Evolutionary conservation across 129 eudicot species (phyloP), one percentile per base, ranked within the genome.

Genomic region (Logfia minima): DNA sequence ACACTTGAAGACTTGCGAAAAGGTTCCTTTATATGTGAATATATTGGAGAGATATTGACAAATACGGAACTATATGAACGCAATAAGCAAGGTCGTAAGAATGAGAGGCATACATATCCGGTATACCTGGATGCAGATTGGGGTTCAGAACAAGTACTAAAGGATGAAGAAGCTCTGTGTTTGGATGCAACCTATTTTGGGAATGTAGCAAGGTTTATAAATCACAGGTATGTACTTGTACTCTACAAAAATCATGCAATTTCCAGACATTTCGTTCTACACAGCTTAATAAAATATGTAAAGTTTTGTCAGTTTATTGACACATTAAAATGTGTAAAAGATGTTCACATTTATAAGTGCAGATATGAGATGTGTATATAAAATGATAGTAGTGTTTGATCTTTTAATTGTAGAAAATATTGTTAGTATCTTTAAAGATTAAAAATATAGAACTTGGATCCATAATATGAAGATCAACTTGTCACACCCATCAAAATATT

Each of bases 11-110:
- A 85, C 70, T 74, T 90, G 80, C 98, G 92, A 18, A 72, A 73
- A 79, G 98, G 98, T 11, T 86, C 98, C 11, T 93, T 90, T 85
- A 68, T 90, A 28, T 93, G 96, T 76, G 97, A 93, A 71, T 93
- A 86, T 75, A 79, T 80, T 76, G 96, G 98, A 16, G 98, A 93
- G 72, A 83, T 93, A 32, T 74, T 93, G 58, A 93, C 98, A 22
- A 93, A 89, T 78, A 83, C 55, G 19, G 97, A 93, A 58, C 75
- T 93, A 66, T 87, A 82, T 62, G 88, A 88, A 62, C 81, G 98
- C 72, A 90, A 84, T 76, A 61, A 74, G 71, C 79, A 69, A 75
- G 79, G 79, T 39, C 45, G 45, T 7, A 74, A 67, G 2, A 66
- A 69, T 39, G 87, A 84, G 62, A 85, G 87, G 35, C 96, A 92